Percentiles rank a stretch among this genome's conserved stretches.
These are phyloP conservation scores for Nicotiana paniculata DNA, from an alignment of 257 asterid genomes.

Conservation along the genomic window DNA sequence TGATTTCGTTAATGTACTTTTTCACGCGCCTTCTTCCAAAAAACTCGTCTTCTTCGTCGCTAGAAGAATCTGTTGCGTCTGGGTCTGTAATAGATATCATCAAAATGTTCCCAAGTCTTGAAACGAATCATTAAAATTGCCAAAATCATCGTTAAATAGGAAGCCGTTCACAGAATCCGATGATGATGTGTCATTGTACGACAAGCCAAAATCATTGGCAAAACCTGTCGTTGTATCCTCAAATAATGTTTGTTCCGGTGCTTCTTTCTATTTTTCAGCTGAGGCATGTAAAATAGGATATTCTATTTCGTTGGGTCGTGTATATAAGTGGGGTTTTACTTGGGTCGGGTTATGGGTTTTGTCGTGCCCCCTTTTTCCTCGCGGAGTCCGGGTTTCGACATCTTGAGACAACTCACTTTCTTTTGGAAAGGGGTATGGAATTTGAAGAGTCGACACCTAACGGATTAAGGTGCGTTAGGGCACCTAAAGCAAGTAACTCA, in stretches of 20 bases:
- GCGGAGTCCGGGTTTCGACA: no score
- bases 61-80: slow-evolving; percentile 78
- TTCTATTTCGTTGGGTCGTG: no score
- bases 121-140: slow-evolving; percentile 27
- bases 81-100: slow-evolving; percentile 53
- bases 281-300: no score
- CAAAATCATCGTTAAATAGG: slow-evolving; percentile 10
- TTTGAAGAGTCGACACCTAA: no score
- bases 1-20: slow-evolving; percentile 48
- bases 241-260: slow-evolving; percentile 28
- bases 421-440: no score
- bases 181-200: slow-evolving; percentile 22
- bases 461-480: no score
- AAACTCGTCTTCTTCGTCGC: slow-evolving; percentile 53
- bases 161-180: slow-evolving; percentile 11
- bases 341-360: no score
- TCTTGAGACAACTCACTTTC: no score
- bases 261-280: neutral
- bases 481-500: no score
- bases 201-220: slow-evolving; percentile 10
- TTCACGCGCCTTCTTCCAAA: slow-evolving; percentile 52
- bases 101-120: slow-evolving; percentile 30
- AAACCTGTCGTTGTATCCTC: slow-evolving; percentile 15
- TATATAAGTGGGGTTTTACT: no score
- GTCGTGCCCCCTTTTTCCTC: no score